phyloP scores from a whole-genome alignment of 2,329 filamentous ascomycete genomes.

The Taxawa tesnikishii region DNA sequence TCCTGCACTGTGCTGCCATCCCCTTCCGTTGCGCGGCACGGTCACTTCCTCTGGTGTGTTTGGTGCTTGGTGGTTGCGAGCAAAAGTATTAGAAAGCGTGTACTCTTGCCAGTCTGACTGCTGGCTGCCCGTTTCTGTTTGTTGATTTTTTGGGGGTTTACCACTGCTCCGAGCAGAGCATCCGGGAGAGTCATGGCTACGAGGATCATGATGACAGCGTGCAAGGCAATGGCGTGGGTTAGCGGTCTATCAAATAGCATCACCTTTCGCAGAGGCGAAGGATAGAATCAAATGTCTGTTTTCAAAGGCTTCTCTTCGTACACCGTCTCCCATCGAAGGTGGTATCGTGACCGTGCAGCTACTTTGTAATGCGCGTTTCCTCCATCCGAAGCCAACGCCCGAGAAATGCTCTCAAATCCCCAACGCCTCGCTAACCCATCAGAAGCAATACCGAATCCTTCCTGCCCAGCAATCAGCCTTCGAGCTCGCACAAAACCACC shows the following conservation, averaged over 20 bases:
- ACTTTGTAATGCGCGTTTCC: too few relatives aligned
- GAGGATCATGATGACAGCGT: constrained; percentile 4
- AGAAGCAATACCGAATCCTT: neutral
- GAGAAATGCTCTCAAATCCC: neutral
- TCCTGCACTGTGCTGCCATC: too few relatives aligned
- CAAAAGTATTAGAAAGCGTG: neutral
- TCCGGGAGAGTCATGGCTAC: too few relatives aligned
- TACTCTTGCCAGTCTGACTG: constrained; percentile 3
- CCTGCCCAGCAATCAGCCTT: neutral
- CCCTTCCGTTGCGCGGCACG: too few relatives aligned
- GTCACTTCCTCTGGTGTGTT: constrained; percentile 1
- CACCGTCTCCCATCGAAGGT: too few relatives aligned
- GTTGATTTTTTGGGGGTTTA: too few relatives aligned
- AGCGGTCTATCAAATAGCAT: constrained; percentile 6
- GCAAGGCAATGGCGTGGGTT: constrained; percentile 4
- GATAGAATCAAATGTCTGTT: constrained; percentile 7
- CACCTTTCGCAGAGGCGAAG: constrained; percentile 7
- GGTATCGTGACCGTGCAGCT: too few relatives aligned
- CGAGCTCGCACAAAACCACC: neutral
- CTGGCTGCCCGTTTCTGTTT: constrained; percentile 5
- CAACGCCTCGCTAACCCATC: neutral
- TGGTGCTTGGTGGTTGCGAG: constrained; percentile 2
- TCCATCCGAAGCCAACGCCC: too few relatives aligned
- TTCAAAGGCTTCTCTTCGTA: too few relatives aligned
- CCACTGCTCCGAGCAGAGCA: too few relatives aligned